Conservation (phyloP, 106 monocot species). For the Dendrobium huoshanense region DNA sequence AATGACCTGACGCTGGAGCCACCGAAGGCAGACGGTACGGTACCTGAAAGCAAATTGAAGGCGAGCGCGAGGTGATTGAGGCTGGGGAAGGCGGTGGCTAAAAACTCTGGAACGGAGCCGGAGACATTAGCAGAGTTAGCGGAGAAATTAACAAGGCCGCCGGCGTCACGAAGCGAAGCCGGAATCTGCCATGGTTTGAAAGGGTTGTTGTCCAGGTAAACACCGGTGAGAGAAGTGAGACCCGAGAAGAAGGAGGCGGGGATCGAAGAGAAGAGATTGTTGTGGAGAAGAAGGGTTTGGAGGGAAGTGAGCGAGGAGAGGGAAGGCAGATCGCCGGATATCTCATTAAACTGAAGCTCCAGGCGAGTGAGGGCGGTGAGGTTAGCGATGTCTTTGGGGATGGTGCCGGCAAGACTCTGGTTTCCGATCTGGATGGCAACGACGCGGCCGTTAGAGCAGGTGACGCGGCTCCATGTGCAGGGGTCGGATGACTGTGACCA, state of each 20-base stretch:
- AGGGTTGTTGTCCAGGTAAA: slow-evolving; percentile 53
- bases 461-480: slow-evolving; percentile 43
- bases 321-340: slow-evolving; percentile 45
- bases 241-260: slow-evolving; percentile 45
- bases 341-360: slow-evolving; percentile 38
- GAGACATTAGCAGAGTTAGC: slow-evolving; percentile 45
- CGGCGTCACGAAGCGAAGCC: slow-evolving; percentile 15
- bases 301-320: slow-evolving; percentile 32
- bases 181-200: slow-evolving; percentile 46
- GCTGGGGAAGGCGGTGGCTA: slow-evolving; percentile 30
- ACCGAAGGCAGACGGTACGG: slow-evolving; percentile 1
- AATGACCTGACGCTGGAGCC: slow-evolving; percentile 26
- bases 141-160: slow-evolving; percentile 49
- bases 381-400: slow-evolving; percentile 18
- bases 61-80: slow-evolving; percentile 28
- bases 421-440: slow-evolving; percentile 53
- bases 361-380: slow-evolving; percentile 53
- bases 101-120: slow-evolving; percentile 30
- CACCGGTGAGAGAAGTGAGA: slow-evolving; percentile 28
- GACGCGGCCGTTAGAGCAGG: slow-evolving; percentile 31
- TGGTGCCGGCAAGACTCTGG: slow-evolving; percentile 24
- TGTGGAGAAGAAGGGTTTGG: slow-evolving; percentile 46
- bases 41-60: slow-evolving; percentile 25
- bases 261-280: slow-evolving; percentile 47
- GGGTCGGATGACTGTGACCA: slow-evolving; percentile 25